phyloP scores from a whole-genome alignment of 345 rosid genomes.

The Dipteronia sinensis region DNA sequence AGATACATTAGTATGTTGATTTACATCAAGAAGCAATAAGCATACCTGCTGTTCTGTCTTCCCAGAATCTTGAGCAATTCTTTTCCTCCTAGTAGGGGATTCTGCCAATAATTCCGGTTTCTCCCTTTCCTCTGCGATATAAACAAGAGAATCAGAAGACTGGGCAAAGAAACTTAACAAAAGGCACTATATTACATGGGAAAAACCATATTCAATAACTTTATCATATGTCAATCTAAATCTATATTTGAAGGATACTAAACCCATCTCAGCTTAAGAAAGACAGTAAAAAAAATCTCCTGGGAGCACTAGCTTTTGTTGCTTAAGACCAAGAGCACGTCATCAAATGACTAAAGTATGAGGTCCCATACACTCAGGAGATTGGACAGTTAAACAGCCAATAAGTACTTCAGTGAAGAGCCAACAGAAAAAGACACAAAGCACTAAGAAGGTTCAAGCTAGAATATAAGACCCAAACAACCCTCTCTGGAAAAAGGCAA shows the following conservation, averaged over 20 bases:
- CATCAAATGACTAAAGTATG: neutral
- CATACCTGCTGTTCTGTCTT: constrained; percentile 87
- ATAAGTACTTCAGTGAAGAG: no score
- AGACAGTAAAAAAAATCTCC: neutral
- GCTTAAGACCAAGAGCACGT: neutral
- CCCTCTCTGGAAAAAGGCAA: neutral
- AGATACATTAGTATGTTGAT: neutral
- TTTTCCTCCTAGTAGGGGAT: constrained; percentile 79
- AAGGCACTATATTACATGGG: neutral
- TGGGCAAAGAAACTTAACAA: neutral
- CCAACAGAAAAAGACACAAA: neutral
- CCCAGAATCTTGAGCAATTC: constrained; percentile 82
- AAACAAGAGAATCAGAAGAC: constrained; percentile 15
- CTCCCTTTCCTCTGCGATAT: constrained; percentile 84
- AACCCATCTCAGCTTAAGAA: neutral
- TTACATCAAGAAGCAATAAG: constrained; percentile 8
- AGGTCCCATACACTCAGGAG: neutral
- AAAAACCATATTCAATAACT: neutral
- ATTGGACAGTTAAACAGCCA: neutral
- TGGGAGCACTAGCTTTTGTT: neutral
- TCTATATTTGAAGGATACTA: neutral
- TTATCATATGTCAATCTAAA: neutral
- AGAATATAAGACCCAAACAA: neutral
- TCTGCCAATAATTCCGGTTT: constrained; percentile 91
- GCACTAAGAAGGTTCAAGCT: neutral